phyloP scores from a whole-genome alignment of 768 basidiomycete species.

The Tricholoma furcatifolium region DNA sequence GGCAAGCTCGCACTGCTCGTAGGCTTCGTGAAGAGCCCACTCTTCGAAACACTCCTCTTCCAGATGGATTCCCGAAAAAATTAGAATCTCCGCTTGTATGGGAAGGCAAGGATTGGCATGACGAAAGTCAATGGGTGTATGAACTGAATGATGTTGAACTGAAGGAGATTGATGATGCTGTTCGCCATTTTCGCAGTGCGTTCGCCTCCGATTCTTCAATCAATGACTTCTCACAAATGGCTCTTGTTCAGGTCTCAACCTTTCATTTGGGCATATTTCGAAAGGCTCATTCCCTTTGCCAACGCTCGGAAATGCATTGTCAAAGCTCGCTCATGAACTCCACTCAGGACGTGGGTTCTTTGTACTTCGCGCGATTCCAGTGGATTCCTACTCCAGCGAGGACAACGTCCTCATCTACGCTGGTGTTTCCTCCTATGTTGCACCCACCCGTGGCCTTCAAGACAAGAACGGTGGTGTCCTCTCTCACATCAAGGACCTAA shows the following conservation, averaged over 20 bases:
- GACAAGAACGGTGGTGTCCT: conserved; percentile 21
- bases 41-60: conserved; percentile 26
- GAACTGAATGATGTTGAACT: conserved; percentile 29
- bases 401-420: conserved; percentile 23
- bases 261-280: conserved; percentile 29
- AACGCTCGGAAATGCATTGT: conserved; percentile 19
- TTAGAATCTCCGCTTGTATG: conserved; percentile 38
- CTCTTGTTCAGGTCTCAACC: conserved; percentile 21
- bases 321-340: conserved; percentile 19
- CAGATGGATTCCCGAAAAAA: conserved; percentile 34
- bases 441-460: conserved; percentile 18
- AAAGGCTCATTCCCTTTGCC: conserved; percentile 23
- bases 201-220: not conserved
- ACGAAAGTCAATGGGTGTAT: conserved; percentile 40
- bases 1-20: conserved; percentile 34
- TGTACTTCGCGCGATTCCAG: conserved; percentile 24
- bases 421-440: conserved; percentile 24
- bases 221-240: not conserved
- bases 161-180: conserved; percentile 35
- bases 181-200: conserved; percentile 31
- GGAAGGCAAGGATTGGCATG: conserved; percentile 42
- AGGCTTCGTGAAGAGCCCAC: conserved; percentile 33
- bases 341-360: conserved; percentile 25
- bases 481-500: conserved; percentile 24
- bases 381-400: conserved; percentile 19